A percentile compares a stretch with the other conserved stretches of the same genome.
Conservation (phyloP, 371 early-diverging fungal species). For the Amoeboaphelidium protococcarum region DNA sequence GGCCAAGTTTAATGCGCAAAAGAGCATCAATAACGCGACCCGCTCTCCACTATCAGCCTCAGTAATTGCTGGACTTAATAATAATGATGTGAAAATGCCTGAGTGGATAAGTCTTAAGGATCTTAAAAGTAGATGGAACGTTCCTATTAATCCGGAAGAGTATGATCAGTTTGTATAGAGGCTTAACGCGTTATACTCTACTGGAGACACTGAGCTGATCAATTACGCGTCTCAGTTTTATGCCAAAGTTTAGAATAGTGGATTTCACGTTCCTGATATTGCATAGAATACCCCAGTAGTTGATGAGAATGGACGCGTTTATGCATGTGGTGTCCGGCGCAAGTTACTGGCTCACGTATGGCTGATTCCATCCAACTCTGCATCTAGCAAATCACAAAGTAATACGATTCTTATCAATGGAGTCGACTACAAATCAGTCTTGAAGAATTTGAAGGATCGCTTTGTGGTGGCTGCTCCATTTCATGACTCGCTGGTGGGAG, state of each 20-base stretch:
- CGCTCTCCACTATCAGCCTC: not conserved
- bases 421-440: slow-evolving; percentile 39
- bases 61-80: not conserved
- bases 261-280: too few species aligned
- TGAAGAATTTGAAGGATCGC: slow-evolving; percentile 30
- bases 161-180: not conserved
- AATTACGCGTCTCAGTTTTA: not conserved
- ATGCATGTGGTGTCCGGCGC: not conserved
- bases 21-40: not conserved
- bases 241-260: too few species aligned
- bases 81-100: not conserved
- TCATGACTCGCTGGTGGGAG: slow-evolving; percentile 28
- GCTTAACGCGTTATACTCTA: not conserved
- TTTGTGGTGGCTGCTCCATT: slow-evolving; percentile 48
- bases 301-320: not conserved
- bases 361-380: not conserved
- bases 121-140: not conserved
- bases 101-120: not conserved
- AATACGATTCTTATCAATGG: slow-evolving; percentile 52
- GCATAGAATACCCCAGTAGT: too few species aligned
- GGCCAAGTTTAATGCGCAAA: not conserved
- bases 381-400: not conserved
- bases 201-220: not conserved
- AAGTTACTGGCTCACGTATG: not conserved
- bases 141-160: not conserved